Evolutionary conservation across 805 yeast genomes (phyloP).

Genomic region (Kuraishia floccosa): DNA sequence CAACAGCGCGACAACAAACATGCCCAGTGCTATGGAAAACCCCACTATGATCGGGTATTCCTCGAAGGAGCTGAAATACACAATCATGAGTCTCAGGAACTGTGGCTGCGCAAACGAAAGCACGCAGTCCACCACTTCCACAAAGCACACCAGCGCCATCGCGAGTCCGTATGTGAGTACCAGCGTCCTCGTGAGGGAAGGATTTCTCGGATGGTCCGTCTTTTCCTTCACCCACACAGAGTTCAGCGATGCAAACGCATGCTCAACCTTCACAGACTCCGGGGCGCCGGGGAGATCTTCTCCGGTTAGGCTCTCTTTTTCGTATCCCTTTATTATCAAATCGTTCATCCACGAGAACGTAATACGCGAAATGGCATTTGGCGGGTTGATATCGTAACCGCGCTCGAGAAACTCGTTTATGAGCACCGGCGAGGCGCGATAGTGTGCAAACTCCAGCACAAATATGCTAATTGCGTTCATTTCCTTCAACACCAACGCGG

Average conservation of each 20-base stretch:
- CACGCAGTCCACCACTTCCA: constrained; percentile 26
- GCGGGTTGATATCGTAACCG: constrained; percentile 13
- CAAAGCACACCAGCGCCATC: constrained; percentile 19
- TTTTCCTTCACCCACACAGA: constrained; percentile 24
- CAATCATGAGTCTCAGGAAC: constrained; percentile 36
- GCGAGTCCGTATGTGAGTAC: constrained; percentile 24
- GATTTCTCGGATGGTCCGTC: constrained; percentile 8
- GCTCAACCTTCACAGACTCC: constrained; percentile 19
- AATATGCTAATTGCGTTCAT: constrained; percentile 20
- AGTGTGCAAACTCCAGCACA: too few species aligned
- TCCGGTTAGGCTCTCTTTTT: constrained; percentile 19
- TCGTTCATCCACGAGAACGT: constrained; percentile 90
- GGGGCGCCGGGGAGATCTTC: constrained; percentile 32
- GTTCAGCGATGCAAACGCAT: constrained; percentile 17
- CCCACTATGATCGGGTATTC: constrained; percentile 43
- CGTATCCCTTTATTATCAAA: constrained; percentile 62
- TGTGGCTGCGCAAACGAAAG: constrained; percentile 42
- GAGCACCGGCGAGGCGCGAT: too few species aligned
- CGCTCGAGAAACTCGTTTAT: constrained; percentile 18
- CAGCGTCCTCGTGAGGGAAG: constrained; percentile 22
- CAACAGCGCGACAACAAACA: constrained; percentile 51
- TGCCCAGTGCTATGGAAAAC: constrained; percentile 43
- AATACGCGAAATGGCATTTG: constrained; percentile 64
- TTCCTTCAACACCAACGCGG: constrained; percentile 16
- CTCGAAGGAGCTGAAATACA: constrained; percentile 23